phyloP scores from a whole-genome alignment of 345 rosid species.

The Gossypium sturtianum region DNA sequence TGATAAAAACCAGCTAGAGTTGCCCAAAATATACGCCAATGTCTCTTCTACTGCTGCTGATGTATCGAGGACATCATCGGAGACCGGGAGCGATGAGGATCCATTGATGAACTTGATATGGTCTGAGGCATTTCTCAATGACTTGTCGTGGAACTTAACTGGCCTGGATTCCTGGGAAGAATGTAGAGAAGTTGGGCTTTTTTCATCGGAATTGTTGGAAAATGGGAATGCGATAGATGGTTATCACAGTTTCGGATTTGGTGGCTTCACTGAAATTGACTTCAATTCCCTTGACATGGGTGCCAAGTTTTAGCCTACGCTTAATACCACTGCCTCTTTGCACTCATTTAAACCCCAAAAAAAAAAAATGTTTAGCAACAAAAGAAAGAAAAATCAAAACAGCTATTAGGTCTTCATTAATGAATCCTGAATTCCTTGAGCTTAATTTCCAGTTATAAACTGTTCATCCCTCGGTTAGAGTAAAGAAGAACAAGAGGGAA shows the following conservation, averaged over 20 bases:
- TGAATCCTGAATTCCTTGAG: neutral
- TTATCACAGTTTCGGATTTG: conserved; percentile 27
- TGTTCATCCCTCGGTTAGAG: neutral
- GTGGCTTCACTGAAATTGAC: conserved; percentile 36
- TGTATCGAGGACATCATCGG: conserved; percentile 14
- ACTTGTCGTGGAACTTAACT: conserved; percentile 40
- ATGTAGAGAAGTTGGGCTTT: conserved; percentile 30
- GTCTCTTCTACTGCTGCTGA: conserved; percentile 16
- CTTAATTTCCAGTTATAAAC: neutral
- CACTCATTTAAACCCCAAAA: neutral
- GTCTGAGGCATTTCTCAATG: conserved; percentile 35
- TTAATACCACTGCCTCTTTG: neutral
- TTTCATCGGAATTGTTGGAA: conserved; percentile 39
- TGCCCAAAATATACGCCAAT: neutral
- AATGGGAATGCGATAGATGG: conserved; percentile 33
- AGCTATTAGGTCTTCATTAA: neutral
- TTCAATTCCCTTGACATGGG: conserved; percentile 19
- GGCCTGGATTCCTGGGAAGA: conserved; percentile 13
- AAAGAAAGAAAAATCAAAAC: neutral
- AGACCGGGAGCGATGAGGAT: conserved; percentile 17
- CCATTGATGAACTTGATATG: conserved; percentile 24
- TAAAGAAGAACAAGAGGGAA: neutral
- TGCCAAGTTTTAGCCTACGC: conserved; percentile 15
- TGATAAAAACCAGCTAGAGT: neutral
- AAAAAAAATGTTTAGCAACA: neutral